A percentile compares a stretch with the other conserved stretches of the same genome.
phyloP scores from a whole-genome alignment of 176 grass and related monocot genomes.

The Oryza longistaminata region DNA sequence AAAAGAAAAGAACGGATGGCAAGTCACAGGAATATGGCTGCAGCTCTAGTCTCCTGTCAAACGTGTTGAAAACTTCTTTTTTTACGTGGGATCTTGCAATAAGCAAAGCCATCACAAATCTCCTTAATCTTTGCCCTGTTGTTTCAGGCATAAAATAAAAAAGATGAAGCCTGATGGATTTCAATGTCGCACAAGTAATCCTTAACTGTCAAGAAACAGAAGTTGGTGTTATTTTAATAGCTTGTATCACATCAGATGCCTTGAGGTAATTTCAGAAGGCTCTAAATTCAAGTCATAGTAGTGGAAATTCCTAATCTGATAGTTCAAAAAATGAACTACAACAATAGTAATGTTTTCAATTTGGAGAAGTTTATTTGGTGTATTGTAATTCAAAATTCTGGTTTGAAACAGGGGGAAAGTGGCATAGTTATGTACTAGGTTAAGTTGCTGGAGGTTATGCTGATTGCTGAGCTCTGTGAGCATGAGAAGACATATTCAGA shows the following conservation, averaged over 20 bases:
- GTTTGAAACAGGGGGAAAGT: not conserved
- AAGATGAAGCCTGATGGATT: conserved; percentile 5
- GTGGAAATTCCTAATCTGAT: not conserved
- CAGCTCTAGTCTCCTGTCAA: not conserved
- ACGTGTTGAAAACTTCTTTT: not conserved
- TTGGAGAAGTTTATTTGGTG: too few relatives aligned
- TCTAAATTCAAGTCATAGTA: not conserved
- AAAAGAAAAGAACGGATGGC: not conserved
- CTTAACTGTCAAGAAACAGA: conserved; percentile 29
- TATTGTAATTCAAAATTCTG: not conserved
- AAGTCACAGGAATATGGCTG: conserved; percentile 23
- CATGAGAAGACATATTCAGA: not conserved
- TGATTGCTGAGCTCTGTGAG: not conserved
- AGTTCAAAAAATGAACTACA: not conserved
- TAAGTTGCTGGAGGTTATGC: not conserved
- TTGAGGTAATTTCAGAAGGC: conserved; percentile 27
- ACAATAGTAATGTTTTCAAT: not conserved
- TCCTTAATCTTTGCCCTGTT: not conserved
- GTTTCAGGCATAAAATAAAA: not conserved
- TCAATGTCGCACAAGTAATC: conserved; percentile 24
- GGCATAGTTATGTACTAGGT: not conserved
- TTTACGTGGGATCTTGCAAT: not conserved
- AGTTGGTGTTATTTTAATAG: not conserved
- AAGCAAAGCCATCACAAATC: conserved; percentile 24
- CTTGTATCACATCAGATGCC: conserved; percentile 21